Evolutionary conservation across 176 grass and related monocot genomes (phyloP), one percentile per base, ranked within the genome.

Genomic region (Triticum monococcum): DNA sequence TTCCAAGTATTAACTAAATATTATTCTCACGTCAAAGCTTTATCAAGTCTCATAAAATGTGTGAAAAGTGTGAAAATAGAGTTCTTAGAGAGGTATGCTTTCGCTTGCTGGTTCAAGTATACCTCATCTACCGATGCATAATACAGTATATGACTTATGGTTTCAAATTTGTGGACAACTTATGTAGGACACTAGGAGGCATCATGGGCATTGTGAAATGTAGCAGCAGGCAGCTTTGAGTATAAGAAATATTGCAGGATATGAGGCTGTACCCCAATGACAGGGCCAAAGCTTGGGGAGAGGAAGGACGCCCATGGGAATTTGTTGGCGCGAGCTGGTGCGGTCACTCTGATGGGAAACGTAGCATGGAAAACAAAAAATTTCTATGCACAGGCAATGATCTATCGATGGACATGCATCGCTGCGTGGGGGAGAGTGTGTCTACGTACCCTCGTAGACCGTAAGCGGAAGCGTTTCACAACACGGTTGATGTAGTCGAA

Each of bases 41-140:
- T 98, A 38, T 87, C 88, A 80, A 90, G 96, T 88, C 90, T 98
- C 66, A 89, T 92, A 69, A 98, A 95, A 82, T 98, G 93, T 87
- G 81, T 95, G 79, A 98, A 95, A 72, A 94, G 37, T 38, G 91
- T 75, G 91, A 98, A 37, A 92, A 86, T 73, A 91, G 88, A 80
- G 93, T 98, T 46, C 89, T 98, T 30, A 98, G 90, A 91, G 95
- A 98, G 93, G 88, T 98, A 80, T 26, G 76, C 5, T 72, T 62
- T 83, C 78, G 14, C 16, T 77, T 87, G 52, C 32, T 82, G 20
- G 50, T 77, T 77, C 57, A 50, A 59, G 62, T 86, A 82, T 41
- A 79, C 73, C 68, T 66, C 48, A 52, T 72, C 64, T 77, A 9
- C 6, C 45, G 80, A 41, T 16, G n/a, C 64, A 25, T 75, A 52